These are phyloP conservation scores for Seiridium unicorne DNA, from an alignment of 2,329 filamentous ascomycete species.

Conservation along the genomic window DNA sequence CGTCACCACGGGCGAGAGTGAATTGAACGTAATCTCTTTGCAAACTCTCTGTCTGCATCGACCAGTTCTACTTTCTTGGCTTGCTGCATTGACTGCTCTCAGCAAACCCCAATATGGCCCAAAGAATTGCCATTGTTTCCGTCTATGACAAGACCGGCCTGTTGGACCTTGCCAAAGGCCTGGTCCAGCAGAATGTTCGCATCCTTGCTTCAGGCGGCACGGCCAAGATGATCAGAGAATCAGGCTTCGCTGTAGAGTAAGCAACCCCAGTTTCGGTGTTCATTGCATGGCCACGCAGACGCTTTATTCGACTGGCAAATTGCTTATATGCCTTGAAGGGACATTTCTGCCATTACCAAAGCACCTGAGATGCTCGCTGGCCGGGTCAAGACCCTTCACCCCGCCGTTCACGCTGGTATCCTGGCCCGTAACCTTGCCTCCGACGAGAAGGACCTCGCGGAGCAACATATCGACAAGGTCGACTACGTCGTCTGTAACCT, in stretches of 20 bases:
- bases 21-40: background rate
- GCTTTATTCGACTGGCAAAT: background rate
- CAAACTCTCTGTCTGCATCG: background rate
- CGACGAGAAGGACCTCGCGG: constrained; percentile 93
- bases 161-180: constrained; percentile 86
- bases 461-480: constrained; percentile 93
- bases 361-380: constrained; percentile 86
- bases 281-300: too few relatives aligned
- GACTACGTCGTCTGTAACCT: constrained; percentile 98
- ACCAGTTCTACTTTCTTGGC: background rate
- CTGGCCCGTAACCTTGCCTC: constrained; percentile 91
- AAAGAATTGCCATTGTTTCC: constrained; percentile 83
- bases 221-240: constrained; percentile 93
- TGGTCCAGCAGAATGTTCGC: constrained; percentile 84
- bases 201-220: constrained; percentile 95
- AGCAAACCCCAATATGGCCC: constrained; percentile 32
- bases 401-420: constrained; percentile 86
- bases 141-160: constrained; percentile 99
- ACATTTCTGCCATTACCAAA: constrained; percentile 95
- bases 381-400: constrained; percentile 92
- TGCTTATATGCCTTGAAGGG: constrained; percentile 48
- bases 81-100: background rate
- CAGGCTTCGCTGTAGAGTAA: constrained; percentile 91
- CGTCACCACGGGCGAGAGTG: background rate
- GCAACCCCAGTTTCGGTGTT: background rate